Evolutionary conservation across 2,329 filamentous ascomycete genomes (phyloP), one percentile per base, ranked within the genome.

Genomic region (Tolypocladium tundrense): DNA sequence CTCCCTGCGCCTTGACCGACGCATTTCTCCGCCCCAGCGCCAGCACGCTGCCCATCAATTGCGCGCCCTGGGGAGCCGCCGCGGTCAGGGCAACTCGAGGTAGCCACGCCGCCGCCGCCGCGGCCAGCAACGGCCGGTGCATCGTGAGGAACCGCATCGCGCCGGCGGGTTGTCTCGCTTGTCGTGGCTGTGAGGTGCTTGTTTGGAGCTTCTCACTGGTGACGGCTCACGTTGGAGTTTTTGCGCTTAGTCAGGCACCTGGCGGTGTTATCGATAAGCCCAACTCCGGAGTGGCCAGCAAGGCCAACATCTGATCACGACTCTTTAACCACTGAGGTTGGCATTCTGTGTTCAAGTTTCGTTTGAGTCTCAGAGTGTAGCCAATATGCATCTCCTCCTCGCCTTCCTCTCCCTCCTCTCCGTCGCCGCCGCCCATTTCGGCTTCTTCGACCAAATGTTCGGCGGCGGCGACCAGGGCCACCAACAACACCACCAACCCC

Each of bases 391-490:
- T 16, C 62, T 66, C 42, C 54, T 73, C 16, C 50, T 80, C 55
- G 65, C 80, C 51, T 63, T 85, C 24, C 70, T 91, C 19, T 75
- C 88, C 54, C 72, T 91, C 35, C 69, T 90, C 59, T 75, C 83
- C 61, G 73, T 83, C 19, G 85, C 80, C 4, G 77, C 81, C 58
- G 90, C 90, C 13, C 93, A 97, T 75, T 97, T 97, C 73, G 88
- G 69, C 62, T 96, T 99, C 82, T 99, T 97, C 75, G 92, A 97
- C 72, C 91, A 97, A 67, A 96, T 97, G 90, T 97, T 99, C 72
- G 82, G 85, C 65, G 83, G 83, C 64, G 79, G 79, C 50, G 48
- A 56, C 60, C 74, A 79, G 60, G 75, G 75, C 61, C 71, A 78
- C 14, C 78, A 83, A 58, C 81, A 84, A 63, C 73, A 81, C 53